A percentile compares a stretch with the other conserved stretches of the same genome.
These are phyloP conservation scores for Tolypocladium pustulatum DNA, from an alignment of 2,329 filamentous ascomycete genomes.

Conservation along the genomic window DNA sequence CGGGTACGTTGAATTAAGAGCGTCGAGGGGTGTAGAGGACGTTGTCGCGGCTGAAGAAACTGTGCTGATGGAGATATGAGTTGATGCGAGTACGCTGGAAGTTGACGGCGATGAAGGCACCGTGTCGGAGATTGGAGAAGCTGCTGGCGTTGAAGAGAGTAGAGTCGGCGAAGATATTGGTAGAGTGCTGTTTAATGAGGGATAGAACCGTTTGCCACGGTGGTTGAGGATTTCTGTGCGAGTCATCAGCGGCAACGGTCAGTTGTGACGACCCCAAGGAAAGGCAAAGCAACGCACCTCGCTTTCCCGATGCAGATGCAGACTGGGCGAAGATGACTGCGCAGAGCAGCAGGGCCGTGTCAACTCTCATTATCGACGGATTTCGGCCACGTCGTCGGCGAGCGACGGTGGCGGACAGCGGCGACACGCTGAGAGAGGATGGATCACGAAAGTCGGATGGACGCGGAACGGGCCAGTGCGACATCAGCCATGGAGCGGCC, in stretches of 20 bases:
- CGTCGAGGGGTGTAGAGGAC: not conserved
- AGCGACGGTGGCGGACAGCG: not conserved
- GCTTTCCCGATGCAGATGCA: constrained; percentile 4
- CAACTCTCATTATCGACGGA: constrained; percentile 9
- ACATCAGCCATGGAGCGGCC: constrained; percentile 2
- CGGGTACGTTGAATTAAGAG: not conserved
- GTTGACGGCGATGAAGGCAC: not conserved
- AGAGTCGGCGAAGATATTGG: not conserved
- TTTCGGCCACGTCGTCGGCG: not conserved
- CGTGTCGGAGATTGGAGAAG: not conserved
- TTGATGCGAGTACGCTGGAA: not conserved
- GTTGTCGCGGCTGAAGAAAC: not conserved
- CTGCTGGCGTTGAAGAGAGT: not conserved
- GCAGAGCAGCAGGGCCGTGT: constrained; percentile 6
- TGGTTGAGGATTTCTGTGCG: not conserved
- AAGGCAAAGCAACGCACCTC: constrained; percentile 5
- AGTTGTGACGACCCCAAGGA: not conserved
- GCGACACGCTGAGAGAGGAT: not conserved
- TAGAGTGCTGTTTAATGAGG: not conserved
- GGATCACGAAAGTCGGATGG: not conserved
- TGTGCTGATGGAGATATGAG: not conserved
- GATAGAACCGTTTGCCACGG: not conserved
- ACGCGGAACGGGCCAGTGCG: not conserved
- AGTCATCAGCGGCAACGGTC: not conserved
- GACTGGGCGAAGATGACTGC: constrained; percentile 6